Evolutionary conservation across 192 early-diverging fungal species (phyloP).

Genomic region (Dimargaris cristalligena): DNA sequence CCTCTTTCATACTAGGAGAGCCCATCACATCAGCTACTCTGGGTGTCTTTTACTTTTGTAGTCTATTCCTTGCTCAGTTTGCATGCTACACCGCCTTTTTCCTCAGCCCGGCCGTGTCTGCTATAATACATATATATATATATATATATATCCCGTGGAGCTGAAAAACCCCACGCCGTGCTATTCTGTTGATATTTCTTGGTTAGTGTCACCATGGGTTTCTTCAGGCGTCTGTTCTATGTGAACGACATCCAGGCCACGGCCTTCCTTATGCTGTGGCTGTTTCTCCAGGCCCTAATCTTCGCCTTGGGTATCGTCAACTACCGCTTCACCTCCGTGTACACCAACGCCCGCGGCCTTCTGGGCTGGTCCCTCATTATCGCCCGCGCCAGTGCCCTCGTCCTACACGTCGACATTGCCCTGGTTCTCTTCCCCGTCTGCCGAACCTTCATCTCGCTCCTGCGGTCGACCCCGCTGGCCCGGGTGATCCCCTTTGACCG

Average conservation of each 20-base stretch:
- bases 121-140: background rate
- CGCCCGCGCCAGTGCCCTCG: constrained; percentile 42
- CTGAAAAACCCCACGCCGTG: background rate
- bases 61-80: background rate
- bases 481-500: constrained; percentile 73
- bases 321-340: constrained; percentile 37
- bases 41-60: background rate
- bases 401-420: constrained; percentile 62
- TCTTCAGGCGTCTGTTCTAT: background rate
- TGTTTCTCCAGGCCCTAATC: constrained; percentile 37
- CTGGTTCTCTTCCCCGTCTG: constrained; percentile 68
- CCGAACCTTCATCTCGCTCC: constrained; percentile 57
- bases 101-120: background rate
- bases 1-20: too few relatives aligned
- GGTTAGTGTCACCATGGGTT: background rate
- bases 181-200: background rate
- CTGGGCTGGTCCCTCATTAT: constrained; percentile 36
- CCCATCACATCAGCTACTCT: background rate
- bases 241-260: background rate
- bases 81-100: background rate
- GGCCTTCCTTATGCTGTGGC: constrained; percentile 36
- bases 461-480: constrained; percentile 55
- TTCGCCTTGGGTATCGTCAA: constrained; percentile 43
- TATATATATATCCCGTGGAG: background rate
- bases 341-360: constrained; percentile 23